Evolutionary conservation across 352 stramenopile genomes (phyloP), one percentile per base, ranked within the genome.

Genomic region (Aphanomyces euteiches): DNA sequence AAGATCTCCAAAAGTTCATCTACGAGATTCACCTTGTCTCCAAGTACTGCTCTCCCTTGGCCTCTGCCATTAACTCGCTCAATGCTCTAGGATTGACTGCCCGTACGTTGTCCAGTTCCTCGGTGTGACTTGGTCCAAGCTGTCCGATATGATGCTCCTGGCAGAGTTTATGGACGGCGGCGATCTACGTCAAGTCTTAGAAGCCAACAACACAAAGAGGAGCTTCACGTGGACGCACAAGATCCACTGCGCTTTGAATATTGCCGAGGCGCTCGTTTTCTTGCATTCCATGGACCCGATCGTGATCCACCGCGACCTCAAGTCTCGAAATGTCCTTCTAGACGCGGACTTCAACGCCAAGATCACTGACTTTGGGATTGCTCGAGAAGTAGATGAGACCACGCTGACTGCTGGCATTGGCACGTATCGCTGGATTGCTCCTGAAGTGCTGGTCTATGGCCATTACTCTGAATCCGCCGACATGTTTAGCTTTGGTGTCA

Each of bases 81-180:
- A n/a, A 38, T 56, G 3, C 36, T 37, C 2, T 69, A 69, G 80
- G 38, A 40, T 91, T 54, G 79, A 89, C 19, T 82, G 87, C 63
- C 84, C 78, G 7, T 89, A 88, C 74, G 83, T 91, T 40, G 81
- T 89, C 43, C 74, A 56, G 12, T 88, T 91, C 47, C 83, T 90
- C 39, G 84, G 84, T 50, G 84, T 90, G 10, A 82, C 84, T 34
- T 91, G 84, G 84, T 84, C 77, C 40, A 87, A 83, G 50, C 75
- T 79, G 15, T 53, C 85, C 67, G 79, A 81, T 0, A 87, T 91
- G 43, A 79, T 88, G 66, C 78, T 78, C 7, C 72, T 91, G 47
- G 88, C 76, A 0, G 84, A 90, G 59, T 90, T 85, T 50, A 88
- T 90, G 80, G 81, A 91, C 71, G 83, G 80, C 34, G 84, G 82